These are phyloP conservation scores for Colletotrichum sp. DNA, from an alignment of 2,329 filamentous ascomycete genomes.

Conservation along the genomic window DNA sequence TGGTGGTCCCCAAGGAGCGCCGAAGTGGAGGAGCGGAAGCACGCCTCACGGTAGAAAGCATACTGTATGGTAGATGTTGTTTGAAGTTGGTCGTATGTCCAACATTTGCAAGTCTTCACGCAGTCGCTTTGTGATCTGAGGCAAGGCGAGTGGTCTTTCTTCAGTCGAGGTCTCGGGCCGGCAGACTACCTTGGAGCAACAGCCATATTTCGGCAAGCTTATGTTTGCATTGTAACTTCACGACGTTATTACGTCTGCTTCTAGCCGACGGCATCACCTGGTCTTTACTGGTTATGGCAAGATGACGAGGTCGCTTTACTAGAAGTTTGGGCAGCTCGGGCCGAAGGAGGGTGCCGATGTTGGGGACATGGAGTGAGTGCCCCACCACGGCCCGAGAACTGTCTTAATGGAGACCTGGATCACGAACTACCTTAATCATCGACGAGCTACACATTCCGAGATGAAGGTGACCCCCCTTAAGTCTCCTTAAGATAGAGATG, in stretches of 20 bases:
- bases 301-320: neutral
- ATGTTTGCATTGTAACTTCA: neutral
- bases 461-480: neutral
- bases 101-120: rapidly evolving
- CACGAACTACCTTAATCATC: rapidly evolving
- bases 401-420: neutral
- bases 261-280: neutral
- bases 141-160: neutral
- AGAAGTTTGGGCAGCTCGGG: neutral
- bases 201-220: neutral
- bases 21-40: neutral
- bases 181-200: neutral
- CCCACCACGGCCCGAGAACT: neutral
- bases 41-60: neutral
- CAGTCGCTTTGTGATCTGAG: neutral
- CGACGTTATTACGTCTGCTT: rapidly evolving
- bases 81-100: rapidly evolving
- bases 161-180: neutral
- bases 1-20: neutral
- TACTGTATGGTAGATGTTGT: neutral
- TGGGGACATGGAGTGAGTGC: neutral
- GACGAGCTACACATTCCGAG: neutral
- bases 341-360: neutral
- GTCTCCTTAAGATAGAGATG: rapidly evolving
- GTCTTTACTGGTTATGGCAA: neutral